Evolutionary conservation across 441 rosid species (phyloP).

Genomic region (Pelargonium cotyledonis): DNA sequence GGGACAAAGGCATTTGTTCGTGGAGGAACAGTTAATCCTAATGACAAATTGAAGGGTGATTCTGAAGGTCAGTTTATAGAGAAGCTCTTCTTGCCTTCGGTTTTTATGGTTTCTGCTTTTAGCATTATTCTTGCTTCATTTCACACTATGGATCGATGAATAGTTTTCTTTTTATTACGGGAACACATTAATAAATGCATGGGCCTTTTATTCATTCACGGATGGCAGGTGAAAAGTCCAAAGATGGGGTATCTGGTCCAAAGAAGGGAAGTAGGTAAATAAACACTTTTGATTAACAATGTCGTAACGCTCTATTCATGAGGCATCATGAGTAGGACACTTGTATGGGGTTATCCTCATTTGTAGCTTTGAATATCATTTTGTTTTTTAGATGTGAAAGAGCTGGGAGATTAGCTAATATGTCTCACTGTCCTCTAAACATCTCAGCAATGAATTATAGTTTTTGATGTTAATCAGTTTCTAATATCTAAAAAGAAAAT

Average conservation of each 20-base stretch:
- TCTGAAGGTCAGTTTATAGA: conserved; percentile 62
- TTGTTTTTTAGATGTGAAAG: conserved; percentile 11
- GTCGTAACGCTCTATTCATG: conserved; percentile 32
- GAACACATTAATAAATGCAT: conserved; percentile 82
- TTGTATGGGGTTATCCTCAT: conserved; percentile 20
- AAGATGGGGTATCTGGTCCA: conserved; percentile 96
- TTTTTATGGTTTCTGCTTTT: background rate
- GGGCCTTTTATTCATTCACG: conserved; percentile 94
- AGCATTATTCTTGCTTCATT: conserved; percentile 22
- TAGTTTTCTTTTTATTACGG: conserved; percentile 44
- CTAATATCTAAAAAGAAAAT: background rate
- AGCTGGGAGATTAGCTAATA: conserved; percentile 11
- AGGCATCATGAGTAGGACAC: conserved; percentile 30
- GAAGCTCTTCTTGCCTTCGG: conserved; percentile 7
- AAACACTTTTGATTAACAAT: conserved; percentile 64
- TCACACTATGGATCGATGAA: conserved; percentile 48
- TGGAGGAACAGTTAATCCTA: conserved; percentile 84
- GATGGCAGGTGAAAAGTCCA: conserved; percentile 99
- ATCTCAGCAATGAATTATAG: background rate
- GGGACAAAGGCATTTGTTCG: conserved; percentile 81
- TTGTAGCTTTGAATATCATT: conserved; percentile 6
- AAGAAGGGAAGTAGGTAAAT: conserved; percentile 99
- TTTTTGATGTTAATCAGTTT: background rate
- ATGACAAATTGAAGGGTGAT: conserved; percentile 52
- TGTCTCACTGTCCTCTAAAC: background rate